A percentile compares a stretch with the other conserved stretches of the same genome.
phyloP scores from a whole-genome alignment of 2,329 filamentous ascomycete species.

The Xylariaceae sp. region DNA sequence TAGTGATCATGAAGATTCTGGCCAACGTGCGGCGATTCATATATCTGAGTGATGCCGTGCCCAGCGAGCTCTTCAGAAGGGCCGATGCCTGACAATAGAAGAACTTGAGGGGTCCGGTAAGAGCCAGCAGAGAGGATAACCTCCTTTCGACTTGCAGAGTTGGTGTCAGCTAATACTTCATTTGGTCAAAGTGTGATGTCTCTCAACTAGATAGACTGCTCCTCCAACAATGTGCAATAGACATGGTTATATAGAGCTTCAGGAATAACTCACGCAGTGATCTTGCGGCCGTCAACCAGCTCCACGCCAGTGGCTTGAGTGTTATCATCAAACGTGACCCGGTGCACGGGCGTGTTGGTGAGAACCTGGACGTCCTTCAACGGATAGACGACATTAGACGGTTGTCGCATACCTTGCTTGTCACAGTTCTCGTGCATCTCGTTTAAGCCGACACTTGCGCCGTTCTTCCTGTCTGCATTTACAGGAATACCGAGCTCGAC shows the following conservation, averaged over 20 bases:
- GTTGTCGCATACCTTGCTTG: constrained; percentile 17
- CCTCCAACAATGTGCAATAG: neutral
- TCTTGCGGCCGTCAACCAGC: constrained; percentile 28
- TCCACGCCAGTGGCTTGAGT: constrained; percentile 43
- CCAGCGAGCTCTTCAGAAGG: constrained; percentile 27
- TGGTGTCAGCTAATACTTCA: neutral
- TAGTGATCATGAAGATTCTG: constrained; percentile 29
- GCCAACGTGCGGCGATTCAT: constrained; percentile 30
- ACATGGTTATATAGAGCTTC: neutral
- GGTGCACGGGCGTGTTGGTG: constrained; percentile 18
- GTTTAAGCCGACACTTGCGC: constrained; percentile 31
- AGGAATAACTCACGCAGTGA: constrained; percentile 11
- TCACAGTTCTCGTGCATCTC: constrained; percentile 29
- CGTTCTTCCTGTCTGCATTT: constrained; percentile 29
- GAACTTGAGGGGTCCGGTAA: constrained; percentile 32
- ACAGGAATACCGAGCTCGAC: constrained; percentile 28
- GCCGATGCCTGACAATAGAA: constrained; percentile 36
- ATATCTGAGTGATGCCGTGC: constrained; percentile 33
- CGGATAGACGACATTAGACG: constrained; percentile 20
- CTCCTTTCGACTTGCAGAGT: constrained; percentile 23
- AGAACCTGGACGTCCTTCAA: constrained; percentile 19
- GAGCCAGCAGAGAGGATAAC: constrained; percentile 33
- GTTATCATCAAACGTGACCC: constrained; percentile 13
- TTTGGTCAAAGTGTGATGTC: neutral
- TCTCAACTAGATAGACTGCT: no score